These are phyloP conservation scores for Thinopyrum elongatum DNA, from an alignment of 176 grass and related monocot genomes.

Conservation along the genomic window DNA sequence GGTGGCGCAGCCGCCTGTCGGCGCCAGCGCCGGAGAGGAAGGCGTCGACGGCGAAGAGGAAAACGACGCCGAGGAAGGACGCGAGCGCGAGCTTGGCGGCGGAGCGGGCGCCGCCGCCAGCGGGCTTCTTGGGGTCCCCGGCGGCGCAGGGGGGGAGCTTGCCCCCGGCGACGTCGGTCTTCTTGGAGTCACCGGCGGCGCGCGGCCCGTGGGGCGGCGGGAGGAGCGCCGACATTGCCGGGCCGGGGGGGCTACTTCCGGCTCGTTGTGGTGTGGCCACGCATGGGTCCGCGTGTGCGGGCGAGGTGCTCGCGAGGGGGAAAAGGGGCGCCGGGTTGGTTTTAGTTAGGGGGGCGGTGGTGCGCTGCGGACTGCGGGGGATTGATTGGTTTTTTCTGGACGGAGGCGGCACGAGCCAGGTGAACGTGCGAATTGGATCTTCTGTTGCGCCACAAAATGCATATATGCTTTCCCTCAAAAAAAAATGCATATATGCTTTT, in stretches of 20 bases:
- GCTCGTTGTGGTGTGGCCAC: constrained; percentile 23
- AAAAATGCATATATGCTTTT: too few species aligned
- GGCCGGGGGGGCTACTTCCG: constrained; percentile 20
- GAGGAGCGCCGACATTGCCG: constrained; percentile 52
- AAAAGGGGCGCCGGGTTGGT: background rate
- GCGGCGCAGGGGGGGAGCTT: background rate
- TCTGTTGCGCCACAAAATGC: background rate
- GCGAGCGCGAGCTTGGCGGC: constrained; percentile 44
- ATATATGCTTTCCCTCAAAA: too few species aligned
- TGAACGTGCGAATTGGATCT: constrained; percentile 5
- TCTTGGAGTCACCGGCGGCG: constrained; percentile 39
- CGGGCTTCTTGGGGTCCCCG: constrained; percentile 30
- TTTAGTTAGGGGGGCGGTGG: background rate
- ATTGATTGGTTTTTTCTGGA: background rate
- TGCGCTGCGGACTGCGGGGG: background rate
- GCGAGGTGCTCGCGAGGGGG: background rate
- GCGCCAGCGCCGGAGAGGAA: constrained; percentile 37
- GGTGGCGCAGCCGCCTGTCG: constrained; percentile 22
- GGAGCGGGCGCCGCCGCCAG: background rate
- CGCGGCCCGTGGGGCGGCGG: constrained; percentile 17
- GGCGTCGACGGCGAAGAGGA: constrained; percentile 41
- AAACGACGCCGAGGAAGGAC: constrained; percentile 33
- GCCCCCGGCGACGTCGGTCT: constrained; percentile 7
- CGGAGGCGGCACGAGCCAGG: constrained; percentile 13
- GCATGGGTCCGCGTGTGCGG: constrained; percentile 37